These are phyloP conservation scores for Capsicum baccatum DNA, from an alignment of 257 asterid genomes.

Conservation along the genomic window DNA sequence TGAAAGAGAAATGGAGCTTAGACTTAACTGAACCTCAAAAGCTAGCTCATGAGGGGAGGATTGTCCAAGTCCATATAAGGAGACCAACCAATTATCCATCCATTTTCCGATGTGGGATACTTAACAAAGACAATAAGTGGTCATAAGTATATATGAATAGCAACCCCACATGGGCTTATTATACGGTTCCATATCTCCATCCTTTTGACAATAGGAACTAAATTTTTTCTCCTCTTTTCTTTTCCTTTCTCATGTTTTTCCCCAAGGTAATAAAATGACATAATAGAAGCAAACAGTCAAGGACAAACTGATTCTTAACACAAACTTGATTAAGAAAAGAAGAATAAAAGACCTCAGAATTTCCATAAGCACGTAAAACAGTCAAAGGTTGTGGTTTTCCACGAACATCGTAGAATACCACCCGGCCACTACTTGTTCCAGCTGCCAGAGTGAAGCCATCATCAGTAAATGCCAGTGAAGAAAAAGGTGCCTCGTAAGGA, in stretches of 20 bases:
- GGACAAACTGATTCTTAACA: constrained; percentile 30
- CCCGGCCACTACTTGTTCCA: constrained; percentile 92
- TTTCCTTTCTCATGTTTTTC: constrained; percentile 1
- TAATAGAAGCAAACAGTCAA: constrained; percentile 19
- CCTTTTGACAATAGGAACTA: background rate
- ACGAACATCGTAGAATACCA: constrained; percentile 89
- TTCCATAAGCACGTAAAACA: constrained; percentile 89
- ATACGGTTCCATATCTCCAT: constrained; percentile 15
- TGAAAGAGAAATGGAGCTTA: no score
- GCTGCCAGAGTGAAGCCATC: constrained; percentile 95
- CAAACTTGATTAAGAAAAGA: constrained; percentile 33
- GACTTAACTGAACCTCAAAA: no score
- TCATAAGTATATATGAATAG: background rate
- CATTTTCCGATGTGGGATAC: no score
- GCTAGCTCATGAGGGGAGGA: no score
- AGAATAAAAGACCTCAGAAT: constrained; percentile 61
- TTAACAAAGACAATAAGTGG: background rate
- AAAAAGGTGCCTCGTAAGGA: constrained; percentile 90
- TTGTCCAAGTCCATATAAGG: no score
- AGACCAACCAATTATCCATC: no score
- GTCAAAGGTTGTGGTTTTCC: constrained; percentile 95
- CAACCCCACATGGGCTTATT: background rate
- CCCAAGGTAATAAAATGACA: constrained; percentile 20
- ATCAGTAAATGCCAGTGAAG: constrained; percentile 88
- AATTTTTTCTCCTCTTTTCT: background rate